These are phyloP conservation scores for Auriscalpium microsporum DNA, from an alignment of 768 basidiomycete species.

Conservation along the genomic window DNA sequence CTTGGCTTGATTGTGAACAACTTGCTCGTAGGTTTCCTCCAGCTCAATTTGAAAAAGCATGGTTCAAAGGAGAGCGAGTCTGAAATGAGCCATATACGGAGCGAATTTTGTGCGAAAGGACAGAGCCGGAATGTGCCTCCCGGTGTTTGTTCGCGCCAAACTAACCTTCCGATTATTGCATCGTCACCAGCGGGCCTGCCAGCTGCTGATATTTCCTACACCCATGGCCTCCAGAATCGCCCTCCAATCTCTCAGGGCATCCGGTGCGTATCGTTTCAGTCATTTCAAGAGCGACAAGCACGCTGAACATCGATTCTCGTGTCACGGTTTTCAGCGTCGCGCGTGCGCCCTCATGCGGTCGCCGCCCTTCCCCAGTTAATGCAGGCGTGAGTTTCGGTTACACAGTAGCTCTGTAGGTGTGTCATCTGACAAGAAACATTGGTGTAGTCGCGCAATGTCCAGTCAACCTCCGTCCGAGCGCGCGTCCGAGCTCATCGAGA, in stretches of 20 bases:
- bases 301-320: too few relatives aligned
- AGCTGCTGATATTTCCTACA: neutral
- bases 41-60: too few relatives aligned
- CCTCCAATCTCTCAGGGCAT: conserved; percentile 16
- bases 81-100: too few relatives aligned
- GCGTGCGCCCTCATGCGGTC: conserved; percentile 28
- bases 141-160: conserved; percentile 2
- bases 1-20: too few relatives aligned
- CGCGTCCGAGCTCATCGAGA: conserved; percentile 85
- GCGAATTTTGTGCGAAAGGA: neutral
- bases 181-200: conserved; percentile 3
- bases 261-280: conserved; percentile 8
- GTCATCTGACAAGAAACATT: neutral
- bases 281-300: too few relatives aligned
- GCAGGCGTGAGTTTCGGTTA: conserved; percentile 33
- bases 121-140: neutral
- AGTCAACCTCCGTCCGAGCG: conserved; percentile 69
- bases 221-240: conserved; percentile 23
- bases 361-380: conserved; percentile 38
- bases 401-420: too few relatives aligned
- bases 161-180: neutral
- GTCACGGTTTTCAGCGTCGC: conserved; percentile 9
- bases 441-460: conserved; percentile 56
- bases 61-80: too few relatives aligned
- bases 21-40: too few relatives aligned